Evolutionary conservation across 441 rosid species (phyloP), one percentile per base, ranked within the genome.

Genomic region (Pelargonium citronellum): DNA sequence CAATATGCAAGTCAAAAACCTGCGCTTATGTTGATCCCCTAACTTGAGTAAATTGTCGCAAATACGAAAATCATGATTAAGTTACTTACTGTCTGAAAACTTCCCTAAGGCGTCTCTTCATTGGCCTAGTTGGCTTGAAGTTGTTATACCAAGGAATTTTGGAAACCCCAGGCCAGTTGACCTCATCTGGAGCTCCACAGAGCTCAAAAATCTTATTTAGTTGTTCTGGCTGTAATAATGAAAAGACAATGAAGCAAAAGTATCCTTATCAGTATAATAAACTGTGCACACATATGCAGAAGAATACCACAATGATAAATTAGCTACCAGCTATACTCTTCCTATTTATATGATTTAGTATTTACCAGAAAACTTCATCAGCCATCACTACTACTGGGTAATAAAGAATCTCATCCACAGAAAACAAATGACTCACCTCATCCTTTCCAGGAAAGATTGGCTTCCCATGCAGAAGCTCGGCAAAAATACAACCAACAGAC

Each of bases 401-500:
- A 53, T 53, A 4, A 15, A n/a, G 60, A 53, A 53, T 53, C 15
- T 53, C 7, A 53, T 53, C 7, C 39, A 49, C 24, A 57, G 22
- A 11, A 16, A 16, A 17, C 10, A 57, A 57, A 65, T 3, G 43
- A 62, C 83, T 77, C 47, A 84, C 97, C 96, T 90, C 99, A 75
- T 88, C 87, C 84, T 91, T 89, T 60, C 96, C 96, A 4, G 99
- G 95, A 67, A 94, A 85, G 62, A 91, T 94, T 30, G 97, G 96
- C 78, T 94, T 94, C 61, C 92, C 97, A 69, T 87, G 84, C 74
- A 94, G 72, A 49, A 94, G 90, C 79, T 95, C 99, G 43, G 97
- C 99, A 84, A 94, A 90, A 69, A 94, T 94, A 67, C 99, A 94
- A 69, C 99, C 97, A 67, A 91, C 99, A 0, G 99, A 91, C 97